Base-by-base conservation (phyloP, 73 alveolate species). In the Paramecium sexaurelia region DNA sequence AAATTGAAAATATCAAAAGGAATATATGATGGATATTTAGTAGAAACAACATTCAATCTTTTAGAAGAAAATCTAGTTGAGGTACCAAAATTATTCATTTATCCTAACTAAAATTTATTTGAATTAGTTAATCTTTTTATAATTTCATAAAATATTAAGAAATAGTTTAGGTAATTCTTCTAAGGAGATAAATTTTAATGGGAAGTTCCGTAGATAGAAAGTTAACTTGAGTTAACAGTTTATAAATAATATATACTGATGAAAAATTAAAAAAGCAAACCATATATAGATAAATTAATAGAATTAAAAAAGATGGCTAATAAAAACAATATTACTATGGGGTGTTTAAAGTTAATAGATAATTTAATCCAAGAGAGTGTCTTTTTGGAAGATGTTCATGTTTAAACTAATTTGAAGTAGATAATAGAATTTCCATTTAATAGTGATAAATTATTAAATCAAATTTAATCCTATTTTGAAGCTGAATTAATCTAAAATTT, bases 381-480 rank as follows among this genome's bases (percentile, higher is more conserved):
- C 7, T 13, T 6, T 32, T 10, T 29, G 9, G 87, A 32, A 32
- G 20, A 29, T 27, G 40, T 29, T 0, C 32, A 73, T 29, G n/a
- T 29, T 2, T 1, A 73, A 29, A 73, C 5, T 15, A 35, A 27
- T 10, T 73, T 35, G 0, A 3, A 73, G 35, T 27, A 73, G 10
- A 73, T 73, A 0, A 37, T 73, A 29, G 87, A 27, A 73, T 73
- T 73, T n/a, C 87, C 87, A 13, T 35, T 73, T 20, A 73, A 73
- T 37, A 73, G 67, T 73, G 56, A 73, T 1, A 35, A 20, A 32
- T 73, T 73, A 24, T 37, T 29, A 19, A 41, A 73, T 20, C n/a
- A 20, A 2, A 20, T 73, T 3, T 20, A 73, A 73, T 20, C 66
- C n/a, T n/a, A 35, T 29, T 32, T 27, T 35, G 56, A 35, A 37